A percentile compares a stretch with the other conserved stretches of the same genome.
These are phyloP conservation scores for Pythium chondricola DNA, from an alignment of 352 stramenopile genomes.

Conservation along the genomic window DNA sequence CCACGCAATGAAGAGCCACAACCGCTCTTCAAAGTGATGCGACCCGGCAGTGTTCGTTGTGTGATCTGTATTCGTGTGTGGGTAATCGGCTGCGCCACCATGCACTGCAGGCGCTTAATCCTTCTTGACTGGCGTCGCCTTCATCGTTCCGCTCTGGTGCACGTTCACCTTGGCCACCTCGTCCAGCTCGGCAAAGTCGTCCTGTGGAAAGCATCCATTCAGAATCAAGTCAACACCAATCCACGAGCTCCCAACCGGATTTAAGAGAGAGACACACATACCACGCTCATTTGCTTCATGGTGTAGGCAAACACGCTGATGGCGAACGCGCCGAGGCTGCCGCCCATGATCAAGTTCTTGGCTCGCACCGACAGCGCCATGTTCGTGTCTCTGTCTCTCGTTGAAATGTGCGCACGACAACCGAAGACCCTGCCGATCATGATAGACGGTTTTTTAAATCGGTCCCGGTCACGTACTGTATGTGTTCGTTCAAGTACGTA, in stretches of 20 bases:
- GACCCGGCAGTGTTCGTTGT: no score
- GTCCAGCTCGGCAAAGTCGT: conserved; percentile 79
- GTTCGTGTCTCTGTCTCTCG: not conserved
- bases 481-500: conserved; percentile 7
- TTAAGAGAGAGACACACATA: no score
- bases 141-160: conserved; percentile 74
- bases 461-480: no score
- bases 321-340: conserved; percentile 57
- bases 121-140: conserved; percentile 52
- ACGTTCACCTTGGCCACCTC: conserved; percentile 74
- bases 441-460: conserved; percentile 8
- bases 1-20: no score
- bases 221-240: no score
- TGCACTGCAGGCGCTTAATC: conserved; percentile 25
- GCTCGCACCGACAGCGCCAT: conserved; percentile 65
- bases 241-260: no score
- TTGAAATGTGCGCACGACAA: not conserved
- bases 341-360: conserved; percentile 74
- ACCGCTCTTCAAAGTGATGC: no score
- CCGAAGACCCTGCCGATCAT: conserved; percentile 3
- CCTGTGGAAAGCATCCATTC: conserved; percentile 23
- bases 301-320: conserved; percentile 69
- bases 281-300: conserved; percentile 76
- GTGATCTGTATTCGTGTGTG: not conserved
- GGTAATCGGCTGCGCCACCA: no score